Percentiles rank a stretch among this genome's conserved stretches.
These are phyloP conservation scores for thale cress (Arabidopsis thaliana) DNA, from an alignment of 345 rosid species.

Conservation along the genomic window TAIR10.1 NC_003075.7:988501-989000, in stretches of 20 bases:
- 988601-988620: constrained; percentile 63
- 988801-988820: constrained; percentile 98
- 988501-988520: constrained; percentile 67
- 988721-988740: constrained; percentile 30
- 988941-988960: constrained; percentile 91
- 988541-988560: constrained; percentile 15
- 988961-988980: constrained; percentile 91
- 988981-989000: constrained; percentile 92
- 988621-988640: constrained; percentile 89
- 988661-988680: constrained; percentile 91
- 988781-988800: constrained; percentile 93
- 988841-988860: constrained; percentile 26
- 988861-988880: constrained; percentile 11
- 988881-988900: constrained; percentile 59
- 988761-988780: constrained; percentile 90
- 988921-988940: constrained; percentile 99
- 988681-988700: constrained; percentile 54
- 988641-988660: constrained; percentile 67
- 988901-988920: constrained; percentile 97
- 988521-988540: constrained; percentile 32
- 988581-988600: constrained; percentile 36
- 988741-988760: constrained; percentile 40
- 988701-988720: constrained; percentile 32
- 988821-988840: constrained; percentile 66
- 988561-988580: constrained; percentile 15